Base-by-base conservation (phyloP, 2,329 filamentous ascomycete species). In the Emericellopsis cladophorae region DNA sequence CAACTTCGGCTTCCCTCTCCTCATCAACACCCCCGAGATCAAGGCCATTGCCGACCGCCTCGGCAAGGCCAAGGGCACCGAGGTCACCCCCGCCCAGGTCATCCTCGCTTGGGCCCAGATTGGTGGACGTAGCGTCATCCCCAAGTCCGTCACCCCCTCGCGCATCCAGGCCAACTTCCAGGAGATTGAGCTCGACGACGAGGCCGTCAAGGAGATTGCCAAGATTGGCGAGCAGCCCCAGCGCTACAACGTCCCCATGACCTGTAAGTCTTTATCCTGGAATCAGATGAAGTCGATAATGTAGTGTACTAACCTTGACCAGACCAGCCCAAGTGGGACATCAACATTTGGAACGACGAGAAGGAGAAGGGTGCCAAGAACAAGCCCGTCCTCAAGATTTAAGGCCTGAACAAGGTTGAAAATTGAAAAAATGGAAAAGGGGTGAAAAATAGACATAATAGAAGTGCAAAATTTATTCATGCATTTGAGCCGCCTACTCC, bases 161-260 rank as follows among this genome's bases (percentile, higher is more conserved):
- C 74, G 83, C 43, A 87, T 88, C 49, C 65, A 73, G 52, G 70
- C 67, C 52, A 87, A 88, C 68, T 85, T 80, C 54, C 65, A 79
- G 62, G 72, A 83, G 58, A 68, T 79, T 39, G 71, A 84, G 52
- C 63, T 85, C 44, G 60, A 64, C 36, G 65, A 72, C 32, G 66
- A 69, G 41, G 73, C 81, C 48, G 72, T 79, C 51, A 64, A 68
- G 45, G 76, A 69, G 12, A 70, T 85, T 36, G 70, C 78, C 56
- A 62, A 70, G 54, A 72, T 84, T 7, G 79, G 78, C 39, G 67
- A 74, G 59, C 65, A 51, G 41, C 60, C 59, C 12, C 51, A 56
- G 48, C 65, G 66, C 32, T 68, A 61, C 55, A 68, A 67, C 55
- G 50, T 67, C n/a, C 64, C 66, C 35, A 51, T 51, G 36, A 61